These are phyloP conservation scores for Phyllosticta citribraziliensis DNA, from an alignment of 2,329 filamentous ascomycete genomes.

Conservation along the genomic window DNA sequence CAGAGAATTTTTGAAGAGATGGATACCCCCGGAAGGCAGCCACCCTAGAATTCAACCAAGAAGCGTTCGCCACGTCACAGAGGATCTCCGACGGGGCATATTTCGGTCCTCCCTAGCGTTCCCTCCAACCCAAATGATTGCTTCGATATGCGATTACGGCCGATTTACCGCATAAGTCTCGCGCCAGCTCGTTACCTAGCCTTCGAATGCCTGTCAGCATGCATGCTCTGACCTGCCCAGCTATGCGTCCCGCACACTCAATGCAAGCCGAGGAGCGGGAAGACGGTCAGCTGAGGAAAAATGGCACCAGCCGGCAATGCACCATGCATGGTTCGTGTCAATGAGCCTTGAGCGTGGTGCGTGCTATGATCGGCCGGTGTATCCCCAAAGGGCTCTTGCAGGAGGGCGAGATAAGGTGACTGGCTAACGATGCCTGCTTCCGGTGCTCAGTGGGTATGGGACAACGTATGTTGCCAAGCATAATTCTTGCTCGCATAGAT, in stretches of 20 bases:
- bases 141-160: slow-evolving; percentile 34
- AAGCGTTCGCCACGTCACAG: slow-evolving; percentile 40
- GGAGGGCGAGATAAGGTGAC: slow-evolving; percentile 39
- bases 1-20: slow-evolving; percentile 20
- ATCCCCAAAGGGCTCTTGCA: slow-evolving; percentile 29
- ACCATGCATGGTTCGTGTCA: slow-evolving; percentile 29
- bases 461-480: slow-evolving; percentile 5
- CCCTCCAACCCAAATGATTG: slow-evolving; percentile 33
- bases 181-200: slow-evolving; percentile 32
- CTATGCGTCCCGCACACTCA: slow-evolving; percentile 30
- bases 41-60: slow-evolving; percentile 33
- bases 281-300: slow-evolving; percentile 30
- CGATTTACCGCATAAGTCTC: slow-evolving; percentile 33
- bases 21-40: slow-evolving; percentile 27
- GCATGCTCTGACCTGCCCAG: slow-evolving; percentile 31
- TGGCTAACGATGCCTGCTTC: slow-evolving; percentile 30
- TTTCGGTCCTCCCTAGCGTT: slow-evolving; percentile 38
- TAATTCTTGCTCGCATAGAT: slow-evolving; percentile 10
- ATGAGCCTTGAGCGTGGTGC: slow-evolving; percentile 24
- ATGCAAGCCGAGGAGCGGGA: slow-evolving; percentile 29
- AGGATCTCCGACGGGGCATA: slow-evolving; percentile 40
- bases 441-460: slow-evolving; percentile 18
- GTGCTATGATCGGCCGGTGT: slow-evolving; percentile 28
- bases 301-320: slow-evolving; percentile 25
- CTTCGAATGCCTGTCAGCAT: slow-evolving; percentile 32